phyloP scores from a whole-genome alignment of 176 grass and related monocot species.

The Poa pratensis region DNA sequence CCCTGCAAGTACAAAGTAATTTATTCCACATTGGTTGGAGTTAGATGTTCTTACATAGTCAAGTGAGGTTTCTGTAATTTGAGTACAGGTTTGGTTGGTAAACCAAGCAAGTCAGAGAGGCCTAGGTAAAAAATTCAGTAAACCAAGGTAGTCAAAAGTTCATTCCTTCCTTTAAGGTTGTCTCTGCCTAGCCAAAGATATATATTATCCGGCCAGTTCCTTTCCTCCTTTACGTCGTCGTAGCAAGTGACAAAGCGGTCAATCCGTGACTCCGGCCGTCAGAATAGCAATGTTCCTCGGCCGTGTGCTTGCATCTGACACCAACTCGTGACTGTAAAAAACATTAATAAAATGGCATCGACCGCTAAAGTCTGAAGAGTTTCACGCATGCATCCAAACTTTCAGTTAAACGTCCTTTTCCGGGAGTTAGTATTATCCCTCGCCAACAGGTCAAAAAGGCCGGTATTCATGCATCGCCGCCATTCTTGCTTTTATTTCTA shows the following conservation, averaged over 20 bases:
- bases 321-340: conserved; percentile 14
- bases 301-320: conserved; percentile 32
- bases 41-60: not conserved
- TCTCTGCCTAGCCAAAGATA: not conserved
- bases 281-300: conserved; percentile 35
- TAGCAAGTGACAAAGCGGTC: conserved; percentile 31
- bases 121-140: not conserved
- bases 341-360: not conserved
- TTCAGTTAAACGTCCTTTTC: conserved; percentile 54
- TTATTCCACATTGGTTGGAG: not conserved
- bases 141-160: conserved; percentile 29
- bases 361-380: not conserved
- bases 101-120: not conserved
- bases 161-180: conserved; percentile 36
- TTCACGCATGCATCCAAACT: conserved; percentile 36
- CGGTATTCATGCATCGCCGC: conserved; percentile 2
- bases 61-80: not conserved
- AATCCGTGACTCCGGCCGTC: not conserved
- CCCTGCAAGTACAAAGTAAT: not conserved
- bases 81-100: conserved; percentile 20
- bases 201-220: not conserved
- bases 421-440: not conserved
- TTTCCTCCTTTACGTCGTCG: conserved; percentile 18
- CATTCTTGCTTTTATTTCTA: conserved; percentile 14
- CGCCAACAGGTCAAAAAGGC: conserved; percentile 19